phyloP scores from a whole-genome alignment of 2,329 filamentous ascomycete species.

The Orbilia ellipsospora region DNA sequence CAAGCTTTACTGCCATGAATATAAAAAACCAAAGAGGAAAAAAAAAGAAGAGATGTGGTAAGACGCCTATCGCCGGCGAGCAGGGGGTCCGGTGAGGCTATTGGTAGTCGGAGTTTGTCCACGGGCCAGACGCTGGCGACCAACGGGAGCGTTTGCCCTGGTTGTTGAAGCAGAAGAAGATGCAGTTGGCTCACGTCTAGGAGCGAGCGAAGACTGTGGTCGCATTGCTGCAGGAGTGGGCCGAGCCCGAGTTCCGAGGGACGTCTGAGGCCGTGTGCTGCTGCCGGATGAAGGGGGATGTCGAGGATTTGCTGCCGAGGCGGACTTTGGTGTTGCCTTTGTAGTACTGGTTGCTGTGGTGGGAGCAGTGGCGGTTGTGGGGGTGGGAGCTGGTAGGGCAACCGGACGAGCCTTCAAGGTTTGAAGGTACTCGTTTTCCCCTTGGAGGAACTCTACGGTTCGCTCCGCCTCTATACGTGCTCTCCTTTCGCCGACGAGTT shows the following conservation, averaged over 20 bases:
- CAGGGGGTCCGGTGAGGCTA: not conserved
- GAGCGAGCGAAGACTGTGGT: constrained; percentile 7
- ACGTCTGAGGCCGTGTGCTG: not conserved
- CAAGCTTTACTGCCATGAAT: no score
- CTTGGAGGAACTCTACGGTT: constrained; percentile 5
- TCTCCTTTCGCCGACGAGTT: constrained; percentile 22
- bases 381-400: no score
- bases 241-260: not conserved
- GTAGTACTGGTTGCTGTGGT: not conserved
- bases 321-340: not conserved
- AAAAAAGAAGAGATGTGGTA: not conserved
- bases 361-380: not conserved
- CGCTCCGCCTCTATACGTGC: constrained; percentile 17
- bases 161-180: not conserved
- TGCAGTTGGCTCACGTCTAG: not conserved
- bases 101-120: not conserved
- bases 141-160: not conserved
- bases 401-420: not conserved
- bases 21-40: not conserved
- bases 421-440: constrained; percentile 12
- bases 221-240: not conserved
- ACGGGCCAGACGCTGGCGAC: not conserved
- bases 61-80: not conserved
- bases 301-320: not conserved
- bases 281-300: not conserved